These are phyloP conservation scores for Debaryomyces fabryi DNA, from an alignment of 1,139 yeast genomes.

Conservation along the genomic window DNA sequence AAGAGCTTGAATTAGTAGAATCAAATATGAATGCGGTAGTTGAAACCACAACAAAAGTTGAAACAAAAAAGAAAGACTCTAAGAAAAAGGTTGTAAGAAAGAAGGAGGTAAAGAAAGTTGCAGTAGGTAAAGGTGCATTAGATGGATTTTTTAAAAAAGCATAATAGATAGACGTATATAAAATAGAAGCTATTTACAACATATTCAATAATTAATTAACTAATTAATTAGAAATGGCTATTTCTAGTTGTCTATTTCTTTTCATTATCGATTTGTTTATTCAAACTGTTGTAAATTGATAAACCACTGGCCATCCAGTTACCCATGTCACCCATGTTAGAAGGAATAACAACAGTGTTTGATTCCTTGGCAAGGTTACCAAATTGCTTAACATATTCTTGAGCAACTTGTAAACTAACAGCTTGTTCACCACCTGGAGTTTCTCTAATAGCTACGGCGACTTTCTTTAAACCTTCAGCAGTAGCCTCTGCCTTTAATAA, in stretches of 20 bases:
- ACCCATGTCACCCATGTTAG: constrained; percentile 75
- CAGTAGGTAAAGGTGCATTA: constrained; percentile 61
- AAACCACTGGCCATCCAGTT: constrained; percentile 76
- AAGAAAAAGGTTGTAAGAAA: constrained; percentile 25
- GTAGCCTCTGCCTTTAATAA: constrained; percentile 73
- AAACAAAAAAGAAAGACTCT: constrained; percentile 20
- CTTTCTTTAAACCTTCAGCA: constrained; percentile 65
- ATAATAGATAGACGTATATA: constrained; percentile 12
- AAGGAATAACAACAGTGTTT: constrained; percentile 76
- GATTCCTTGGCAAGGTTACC: constrained; percentile 82
- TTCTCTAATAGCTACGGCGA: constrained; percentile 67
- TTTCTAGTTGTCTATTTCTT: constrained; percentile 8
- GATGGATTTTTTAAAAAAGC: constrained; percentile 60
- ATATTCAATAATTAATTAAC: constrained; percentile 1
- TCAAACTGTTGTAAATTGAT: constrained; percentile 66
- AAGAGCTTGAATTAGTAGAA: constrained; percentile 28
- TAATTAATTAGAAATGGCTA: constrained; percentile 3
- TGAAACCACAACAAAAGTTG: constrained; percentile 19
- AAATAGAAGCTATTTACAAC: constrained; percentile 8
- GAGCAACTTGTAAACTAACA: constrained; percentile 78
- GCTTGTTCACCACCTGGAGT: constrained; percentile 78
- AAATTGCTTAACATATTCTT: constrained; percentile 79
- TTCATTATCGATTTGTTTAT: constrained; percentile 15
- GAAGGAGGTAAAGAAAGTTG: constrained; percentile 39
- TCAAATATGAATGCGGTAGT: constrained; percentile 33